These are phyloP conservation scores for Stereocaulon alpinum DNA, from an alignment of 495 filamentous ascomycete species.

Conservation along the genomic window DNA sequence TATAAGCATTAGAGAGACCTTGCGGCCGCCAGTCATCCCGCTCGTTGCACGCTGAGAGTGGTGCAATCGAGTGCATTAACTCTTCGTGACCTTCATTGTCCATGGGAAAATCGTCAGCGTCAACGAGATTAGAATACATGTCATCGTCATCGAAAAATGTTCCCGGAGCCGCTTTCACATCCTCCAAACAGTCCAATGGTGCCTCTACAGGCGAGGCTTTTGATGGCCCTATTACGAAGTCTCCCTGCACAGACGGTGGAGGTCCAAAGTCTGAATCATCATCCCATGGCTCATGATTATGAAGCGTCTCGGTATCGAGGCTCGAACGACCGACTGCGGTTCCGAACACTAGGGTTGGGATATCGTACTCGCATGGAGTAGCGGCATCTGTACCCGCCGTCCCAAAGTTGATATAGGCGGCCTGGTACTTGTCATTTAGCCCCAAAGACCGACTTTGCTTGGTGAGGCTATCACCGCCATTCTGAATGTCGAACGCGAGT, in stretches of 20 bases:
- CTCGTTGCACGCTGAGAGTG: conserved; percentile 5
- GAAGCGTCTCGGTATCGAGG: not conserved
- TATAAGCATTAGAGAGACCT: not conserved
- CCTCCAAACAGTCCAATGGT: not conserved
- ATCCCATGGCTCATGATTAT: not conserved
- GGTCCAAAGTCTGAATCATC: not conserved
- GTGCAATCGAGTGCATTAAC: conserved; percentile 16
- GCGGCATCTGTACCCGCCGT: not conserved
- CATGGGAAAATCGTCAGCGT: conserved; percentile 24
- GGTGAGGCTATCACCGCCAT: not conserved
- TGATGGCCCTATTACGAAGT: too few relatives aligned
- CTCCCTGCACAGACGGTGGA: conserved; percentile 6
- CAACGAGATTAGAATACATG: not conserved
- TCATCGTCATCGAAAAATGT: not conserved
- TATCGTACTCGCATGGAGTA: not conserved
- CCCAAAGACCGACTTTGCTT: not conserved
- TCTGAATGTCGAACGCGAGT: not conserved
- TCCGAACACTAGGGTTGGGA: not conserved
- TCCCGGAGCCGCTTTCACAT: not conserved
- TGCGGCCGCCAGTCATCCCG: not conserved
- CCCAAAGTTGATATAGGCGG: not conserved
- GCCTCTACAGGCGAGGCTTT: not conserved
- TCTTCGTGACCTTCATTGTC: conserved; percentile 20
- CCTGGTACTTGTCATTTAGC: not conserved
- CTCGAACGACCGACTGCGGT: too few relatives aligned